Conservation (phyloP, 306 rosid genomes). For the Trifolium pratense region DNA sequence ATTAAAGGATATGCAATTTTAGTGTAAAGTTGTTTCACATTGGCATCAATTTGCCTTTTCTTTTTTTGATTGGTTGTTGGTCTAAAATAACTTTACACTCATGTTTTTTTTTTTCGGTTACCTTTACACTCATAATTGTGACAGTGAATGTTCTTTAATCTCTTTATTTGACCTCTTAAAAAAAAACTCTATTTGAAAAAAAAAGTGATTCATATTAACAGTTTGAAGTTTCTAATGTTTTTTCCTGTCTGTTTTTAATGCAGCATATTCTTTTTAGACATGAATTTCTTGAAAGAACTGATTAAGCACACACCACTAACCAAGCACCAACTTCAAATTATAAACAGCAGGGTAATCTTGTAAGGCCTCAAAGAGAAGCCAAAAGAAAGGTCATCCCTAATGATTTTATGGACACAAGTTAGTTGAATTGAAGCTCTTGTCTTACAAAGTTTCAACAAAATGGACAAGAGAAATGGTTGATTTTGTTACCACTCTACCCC, state of each 20-base stretch:
- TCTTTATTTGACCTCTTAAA: no score
- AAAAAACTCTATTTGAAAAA: no score
- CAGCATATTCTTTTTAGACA: not conserved
- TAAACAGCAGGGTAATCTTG: constrained; percentile 9
- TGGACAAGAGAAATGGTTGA: constrained; percentile 41
- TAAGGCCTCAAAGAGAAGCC: constrained; percentile 19
- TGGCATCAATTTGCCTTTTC: no score
- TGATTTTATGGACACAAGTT: constrained; percentile 35
- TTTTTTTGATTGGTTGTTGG: no score
- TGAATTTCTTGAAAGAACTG: constrained; percentile 6
- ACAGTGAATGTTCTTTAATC: no score
- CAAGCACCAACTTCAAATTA: not conserved
- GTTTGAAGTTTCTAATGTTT: no score
- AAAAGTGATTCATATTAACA: no score
- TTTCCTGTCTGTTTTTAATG: not conserved
- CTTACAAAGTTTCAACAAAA: constrained; percentile 12
- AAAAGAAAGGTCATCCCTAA: constrained; percentile 22
- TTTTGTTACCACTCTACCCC: constrained; percentile 11
- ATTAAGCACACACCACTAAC: not conserved
- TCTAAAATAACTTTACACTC: no score
- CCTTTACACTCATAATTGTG: no score
- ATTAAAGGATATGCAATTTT: no score
- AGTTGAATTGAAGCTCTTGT: constrained; percentile 6
- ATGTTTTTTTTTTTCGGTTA: no score
- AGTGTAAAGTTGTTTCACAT: no score